phyloP scores from a whole-genome alignment of 169 alveolate genomes.

The Babesia bovis region DNA sequence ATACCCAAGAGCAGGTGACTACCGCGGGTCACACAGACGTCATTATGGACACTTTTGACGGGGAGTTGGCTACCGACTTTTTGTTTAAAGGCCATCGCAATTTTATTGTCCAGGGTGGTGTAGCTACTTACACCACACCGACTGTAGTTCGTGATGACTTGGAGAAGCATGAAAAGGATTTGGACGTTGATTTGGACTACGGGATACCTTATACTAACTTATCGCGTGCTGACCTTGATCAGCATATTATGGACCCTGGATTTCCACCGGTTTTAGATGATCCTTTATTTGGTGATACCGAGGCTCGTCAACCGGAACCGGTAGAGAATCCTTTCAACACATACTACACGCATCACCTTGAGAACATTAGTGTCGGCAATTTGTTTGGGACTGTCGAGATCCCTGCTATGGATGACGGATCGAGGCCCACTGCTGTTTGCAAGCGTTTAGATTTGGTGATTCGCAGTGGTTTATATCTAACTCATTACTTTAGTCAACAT shows the following conservation, averaged over 20 bases:
- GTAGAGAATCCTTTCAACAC: slow-evolving; percentile 23
- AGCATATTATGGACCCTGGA: neutral
- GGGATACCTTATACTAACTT: slow-evolving; percentile 15
- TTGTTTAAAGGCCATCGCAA: slow-evolving; percentile 1
- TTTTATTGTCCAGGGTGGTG: slow-evolving; percentile 1
- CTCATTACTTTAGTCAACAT: slow-evolving; percentile 21
- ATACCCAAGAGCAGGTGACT: no score
- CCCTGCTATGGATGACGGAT: neutral
- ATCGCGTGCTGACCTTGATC: slow-evolving; percentile 16
- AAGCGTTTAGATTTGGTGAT: slow-evolving; percentile 38
- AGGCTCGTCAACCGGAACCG: no score
- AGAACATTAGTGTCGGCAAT: neutral
- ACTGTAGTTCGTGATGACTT: slow-evolving; percentile 9
- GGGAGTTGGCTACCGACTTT: slow-evolving; percentile 5
- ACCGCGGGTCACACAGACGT: neutral
- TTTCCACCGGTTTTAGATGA: neutral
- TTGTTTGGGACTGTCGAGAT: slow-evolving; percentile 9
- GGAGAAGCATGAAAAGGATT: neutral
- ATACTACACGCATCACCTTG: slow-evolving; percentile 46
- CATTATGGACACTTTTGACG: slow-evolving; percentile 1
- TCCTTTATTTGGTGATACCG: no score
- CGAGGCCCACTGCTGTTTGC: slow-evolving; percentile 6
- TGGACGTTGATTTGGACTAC: slow-evolving; percentile 4
- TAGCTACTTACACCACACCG: neutral
- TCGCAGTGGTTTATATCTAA: slow-evolving; percentile 12